Evolutionary conservation across 2,329 filamentous ascomycete genomes (phyloP), one percentile per base, ranked within the genome.

Genomic region (Metarhizium album): DNA sequence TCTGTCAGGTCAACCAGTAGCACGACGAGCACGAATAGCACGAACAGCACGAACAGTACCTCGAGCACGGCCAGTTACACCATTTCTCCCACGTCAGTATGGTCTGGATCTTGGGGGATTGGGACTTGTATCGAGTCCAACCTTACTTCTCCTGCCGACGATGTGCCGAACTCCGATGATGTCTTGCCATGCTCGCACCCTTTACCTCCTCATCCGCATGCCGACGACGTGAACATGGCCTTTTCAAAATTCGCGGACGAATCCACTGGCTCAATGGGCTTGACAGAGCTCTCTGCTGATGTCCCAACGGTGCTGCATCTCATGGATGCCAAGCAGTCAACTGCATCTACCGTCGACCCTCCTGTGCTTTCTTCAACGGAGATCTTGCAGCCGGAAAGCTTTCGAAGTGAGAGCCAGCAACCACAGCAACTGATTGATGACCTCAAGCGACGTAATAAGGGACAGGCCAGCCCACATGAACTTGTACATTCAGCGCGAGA

Each of bases 21-120:
- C 61, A 66, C 65, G 31, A 59, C 63, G 6, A 29, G 27, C 27
- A 29, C 27, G 27, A 29, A 29, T 4, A 29, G 27, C 27, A 29
- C 27, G 27, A 29, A 29, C 54, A 67, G 68, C 58, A 74, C 70
- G 51, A 61, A 59, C 42, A 68, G 62, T 47, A 66, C 62, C 54
- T 53, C 66, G 53, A 64, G 64, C 64, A 65, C 63, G 45, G 60
- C 66, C 50, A 67, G 68, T 60, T 66, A 67, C 54, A 65, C 69
- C 29, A 67, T 78, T 48, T 78, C 75, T 6, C 73, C 75, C 9
- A 61, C 72, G 37, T 77, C 75, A 8, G 67, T 67, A 29, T 75
- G 62, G 59, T 66, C 64, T 37, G 58, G 57, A 37, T 57, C 54
- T 13, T 75, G 73, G 66, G 69, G 70, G 11, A 65, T 67, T 55